Base-by-base conservation (phyloP, 139 green algal species). In the Chlorella sp. region DNA sequence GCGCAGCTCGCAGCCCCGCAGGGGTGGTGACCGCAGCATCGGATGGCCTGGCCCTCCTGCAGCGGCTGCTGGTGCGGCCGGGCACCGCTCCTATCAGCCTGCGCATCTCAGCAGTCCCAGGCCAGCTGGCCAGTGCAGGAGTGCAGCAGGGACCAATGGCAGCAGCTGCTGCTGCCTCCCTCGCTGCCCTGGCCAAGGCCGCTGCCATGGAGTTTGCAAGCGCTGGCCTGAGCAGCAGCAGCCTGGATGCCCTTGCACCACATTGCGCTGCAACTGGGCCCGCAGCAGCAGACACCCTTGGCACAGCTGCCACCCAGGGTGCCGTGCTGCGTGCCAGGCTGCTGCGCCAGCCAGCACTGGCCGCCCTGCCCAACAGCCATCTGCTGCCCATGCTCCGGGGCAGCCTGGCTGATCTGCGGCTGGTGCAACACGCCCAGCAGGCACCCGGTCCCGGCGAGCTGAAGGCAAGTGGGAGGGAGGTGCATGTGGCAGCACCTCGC, bases 361-460 rank as follows among this genome's bases (percentile, higher is more conserved):
- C 24, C 8, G 14, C 40, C 2, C 34, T 70, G 0, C 1, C 58
- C 11, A 54, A 76, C 56, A 77, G 43, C 54, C 82, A 89, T 20
- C 77, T 91, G 24, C 58, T 87, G 54, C 89, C 92, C 0, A 60
- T 51, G 28, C 90, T 92, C 1, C 84, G 92, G 43, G 92, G 92
- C 32, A 88, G 92, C 3, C 78, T 95, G 44, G 69, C 65, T 70
- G 89, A 88, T 76, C 86, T 96, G 34, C 70, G 87, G 32, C 84
- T 93, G 32, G 60, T 81, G 32, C 70, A 69, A 4, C 51, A 80
- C 9, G n/a, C 14, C 5, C 67, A 58, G 3, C 11, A 24, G 14
- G 11, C 20, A 0, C 75, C 41, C 0, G 75, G 76, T 3, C 54
- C 48, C 34, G 60, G 65, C 1, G 82, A 90, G 48, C 38, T 90